These are phyloP conservation scores for Marasmius oreades DNA, from an alignment of 1,284 basidiomycete species.

Conservation along the genomic window DNA sequence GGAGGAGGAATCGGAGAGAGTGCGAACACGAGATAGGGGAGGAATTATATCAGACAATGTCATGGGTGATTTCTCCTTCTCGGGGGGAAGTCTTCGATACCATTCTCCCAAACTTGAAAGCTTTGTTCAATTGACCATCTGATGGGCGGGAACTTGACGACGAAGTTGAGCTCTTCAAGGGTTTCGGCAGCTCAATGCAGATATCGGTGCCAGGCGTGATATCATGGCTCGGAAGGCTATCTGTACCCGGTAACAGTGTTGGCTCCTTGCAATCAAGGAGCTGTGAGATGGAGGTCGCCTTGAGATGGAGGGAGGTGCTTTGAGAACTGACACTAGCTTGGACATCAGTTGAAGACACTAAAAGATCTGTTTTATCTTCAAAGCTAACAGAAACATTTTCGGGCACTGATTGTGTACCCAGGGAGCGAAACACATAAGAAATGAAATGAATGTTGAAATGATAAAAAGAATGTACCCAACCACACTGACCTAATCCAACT, in stretches of 20 bases:
- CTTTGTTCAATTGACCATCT: conserved; percentile 59
- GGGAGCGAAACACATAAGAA: too few relatives aligned
- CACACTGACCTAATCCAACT: too few relatives aligned
- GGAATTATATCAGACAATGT: conserved; percentile 76
- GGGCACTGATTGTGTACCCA: not conserved
- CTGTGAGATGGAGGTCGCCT: conserved; percentile 25
- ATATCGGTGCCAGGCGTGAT: conserved; percentile 9
- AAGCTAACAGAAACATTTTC: conserved; percentile 1
- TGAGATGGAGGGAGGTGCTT: conserved; percentile 20
- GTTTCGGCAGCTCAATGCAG: conserved; percentile 10
- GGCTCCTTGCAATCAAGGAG: conserved; percentile 34
- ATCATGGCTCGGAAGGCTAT: conserved; percentile 25
- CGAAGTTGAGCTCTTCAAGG: conserved; percentile 24
- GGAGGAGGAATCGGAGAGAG: conserved; percentile 42
- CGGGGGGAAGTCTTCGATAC: conserved; percentile 29
- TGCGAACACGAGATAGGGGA: conserved; percentile 46
- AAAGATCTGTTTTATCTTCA: not conserved
- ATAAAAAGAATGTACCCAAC: too few relatives aligned
- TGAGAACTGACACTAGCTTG: conserved; percentile 3
- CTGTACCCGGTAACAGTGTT: conserved; percentile 32
- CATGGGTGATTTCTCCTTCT: conserved; percentile 30
- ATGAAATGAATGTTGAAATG: too few relatives aligned
- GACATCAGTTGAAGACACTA: conserved; percentile 7
- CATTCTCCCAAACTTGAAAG: conserved; percentile 71
- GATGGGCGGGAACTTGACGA: conserved; percentile 47